These are phyloP conservation scores for Camellia japonica DNA, from an alignment of 148 eudicot species.

Conservation along the genomic window DNA sequence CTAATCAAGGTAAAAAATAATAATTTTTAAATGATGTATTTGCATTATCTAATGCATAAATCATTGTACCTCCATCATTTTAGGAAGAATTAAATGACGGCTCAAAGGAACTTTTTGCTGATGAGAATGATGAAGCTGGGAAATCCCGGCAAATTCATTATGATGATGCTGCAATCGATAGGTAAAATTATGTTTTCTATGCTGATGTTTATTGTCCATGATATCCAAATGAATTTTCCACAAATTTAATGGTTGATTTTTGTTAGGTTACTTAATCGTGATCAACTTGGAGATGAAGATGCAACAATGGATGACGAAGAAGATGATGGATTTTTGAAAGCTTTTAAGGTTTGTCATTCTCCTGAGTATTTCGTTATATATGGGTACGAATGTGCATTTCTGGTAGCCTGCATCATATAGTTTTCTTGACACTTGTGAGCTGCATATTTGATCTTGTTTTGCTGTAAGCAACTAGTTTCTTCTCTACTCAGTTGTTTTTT, in stretches of 20 bases:
- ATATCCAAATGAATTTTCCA: constrained; percentile 1
- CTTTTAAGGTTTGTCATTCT: constrained; percentile 67
- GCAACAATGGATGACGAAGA: constrained; percentile 74
- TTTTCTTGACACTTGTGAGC: not conserved
- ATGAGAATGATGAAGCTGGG: constrained; percentile 85
- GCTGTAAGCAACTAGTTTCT: not conserved
- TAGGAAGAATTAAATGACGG: constrained; percentile 99
- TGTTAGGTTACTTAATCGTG: constrained; percentile 83
- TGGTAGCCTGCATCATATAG: not conserved
- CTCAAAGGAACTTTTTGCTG: constrained; percentile 88
- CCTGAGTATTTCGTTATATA: not conserved
- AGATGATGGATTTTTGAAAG: constrained; percentile 84
- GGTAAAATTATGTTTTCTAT: constrained; percentile 35
- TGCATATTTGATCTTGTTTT: not conserved
- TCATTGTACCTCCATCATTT: too few relatives aligned
- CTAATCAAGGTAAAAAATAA: too few relatives aligned
- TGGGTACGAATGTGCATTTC: not conserved
- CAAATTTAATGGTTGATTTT: constrained; percentile 3
- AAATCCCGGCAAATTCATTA: constrained; percentile 97
- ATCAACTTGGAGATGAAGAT: constrained; percentile 82
- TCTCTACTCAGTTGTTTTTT: not conserved
- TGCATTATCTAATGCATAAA: too few relatives aligned
- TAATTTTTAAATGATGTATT: too few relatives aligned
- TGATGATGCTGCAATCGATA: constrained; percentile 91
- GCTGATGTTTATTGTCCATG: constrained; percentile 6